These are phyloP conservation scores for Allium cepa DNA, from an alignment of 106 monocot species.

Conservation along the genomic window DNA sequence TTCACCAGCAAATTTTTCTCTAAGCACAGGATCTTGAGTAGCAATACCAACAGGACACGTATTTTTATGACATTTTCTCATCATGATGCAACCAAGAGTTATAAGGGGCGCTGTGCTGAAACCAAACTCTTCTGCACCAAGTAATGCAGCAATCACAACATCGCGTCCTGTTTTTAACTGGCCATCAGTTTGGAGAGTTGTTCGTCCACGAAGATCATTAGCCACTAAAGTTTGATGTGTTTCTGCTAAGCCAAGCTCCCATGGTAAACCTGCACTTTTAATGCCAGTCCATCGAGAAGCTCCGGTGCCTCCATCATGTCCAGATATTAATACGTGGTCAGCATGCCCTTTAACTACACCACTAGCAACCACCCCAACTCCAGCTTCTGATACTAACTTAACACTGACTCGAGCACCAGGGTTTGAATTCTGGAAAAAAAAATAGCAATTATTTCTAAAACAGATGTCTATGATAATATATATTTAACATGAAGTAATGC, in stretches of 20 bases:
- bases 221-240: constrained; percentile 96
- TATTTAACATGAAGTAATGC: background rate
- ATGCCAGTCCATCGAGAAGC: constrained; percentile 99
- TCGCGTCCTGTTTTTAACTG: constrained; percentile 97
- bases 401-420: constrained; percentile 94
- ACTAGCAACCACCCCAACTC: constrained; percentile 99
- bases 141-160: constrained; percentile 89
- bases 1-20: constrained; percentile 94
- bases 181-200: constrained; percentile 93
- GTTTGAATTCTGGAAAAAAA: constrained; percentile 65
- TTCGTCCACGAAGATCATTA: constrained; percentile 94
- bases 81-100: constrained; percentile 99
- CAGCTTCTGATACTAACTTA: constrained; percentile 95
- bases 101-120: constrained; percentile 98
- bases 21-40: constrained; percentile 93
- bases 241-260: constrained; percentile 98
- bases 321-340: constrained; percentile 97
- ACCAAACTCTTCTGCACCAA: constrained; percentile 99
- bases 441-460: constrained; percentile 1
- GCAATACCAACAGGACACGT: constrained; percentile 98
- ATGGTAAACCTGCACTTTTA: constrained; percentile 96
- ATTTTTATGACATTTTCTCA: constrained; percentile 97
- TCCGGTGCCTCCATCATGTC: constrained; percentile 98
- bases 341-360: constrained; percentile 99
- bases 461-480: background rate